These are phyloP conservation scores for Phanerochaete sordida DNA, from an alignment of 768 basidiomycete species.

Conservation along the genomic window DNA sequence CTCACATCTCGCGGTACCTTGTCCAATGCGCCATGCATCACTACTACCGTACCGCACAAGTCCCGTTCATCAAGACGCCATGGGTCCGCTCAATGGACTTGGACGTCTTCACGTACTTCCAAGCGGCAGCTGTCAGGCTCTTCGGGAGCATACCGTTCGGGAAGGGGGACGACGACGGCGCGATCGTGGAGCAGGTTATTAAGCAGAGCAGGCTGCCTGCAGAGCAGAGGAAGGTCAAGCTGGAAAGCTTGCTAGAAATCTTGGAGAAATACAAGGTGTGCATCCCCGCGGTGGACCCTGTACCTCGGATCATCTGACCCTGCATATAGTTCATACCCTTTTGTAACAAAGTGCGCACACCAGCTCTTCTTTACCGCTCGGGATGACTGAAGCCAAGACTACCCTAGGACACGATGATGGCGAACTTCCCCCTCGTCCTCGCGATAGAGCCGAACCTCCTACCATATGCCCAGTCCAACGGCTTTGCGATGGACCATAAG, in stretches of 20 bases:
- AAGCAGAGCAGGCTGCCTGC: constrained; percentile 66
- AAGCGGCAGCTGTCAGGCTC: constrained; percentile 51
- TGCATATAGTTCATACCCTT: constrained; percentile 71
- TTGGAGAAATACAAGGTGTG: constrained; percentile 67
- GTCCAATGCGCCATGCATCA: constrained; percentile 77
- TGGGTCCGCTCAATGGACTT: constrained; percentile 71
- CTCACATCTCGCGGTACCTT: constrained; percentile 76
- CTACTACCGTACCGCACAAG: constrained; percentile 61
- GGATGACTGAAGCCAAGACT: neutral
- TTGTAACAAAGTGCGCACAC: constrained; percentile 52
- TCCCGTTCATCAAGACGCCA: constrained; percentile 69
- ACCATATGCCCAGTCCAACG: constrained; percentile 68
- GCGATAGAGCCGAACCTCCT: constrained; percentile 75
- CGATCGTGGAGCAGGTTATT: constrained; percentile 58
- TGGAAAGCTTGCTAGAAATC: constrained; percentile 63
- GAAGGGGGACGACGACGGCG: constrained; percentile 77
- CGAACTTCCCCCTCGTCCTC: constrained; percentile 70
- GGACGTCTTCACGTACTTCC: constrained; percentile 59
- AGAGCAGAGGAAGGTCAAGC: constrained; percentile 53
- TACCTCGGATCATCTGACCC: neutral
- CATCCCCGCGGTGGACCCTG: constrained; percentile 15
- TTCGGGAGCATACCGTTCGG: constrained; percentile 66
- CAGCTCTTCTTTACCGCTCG: constrained; percentile 1
- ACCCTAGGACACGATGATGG: constrained; percentile 72
- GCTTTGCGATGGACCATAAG: constrained; percentile 77